Base-by-base conservation (phyloP, 306 rosid genomes). In the Vigna nakashimae region DNA sequence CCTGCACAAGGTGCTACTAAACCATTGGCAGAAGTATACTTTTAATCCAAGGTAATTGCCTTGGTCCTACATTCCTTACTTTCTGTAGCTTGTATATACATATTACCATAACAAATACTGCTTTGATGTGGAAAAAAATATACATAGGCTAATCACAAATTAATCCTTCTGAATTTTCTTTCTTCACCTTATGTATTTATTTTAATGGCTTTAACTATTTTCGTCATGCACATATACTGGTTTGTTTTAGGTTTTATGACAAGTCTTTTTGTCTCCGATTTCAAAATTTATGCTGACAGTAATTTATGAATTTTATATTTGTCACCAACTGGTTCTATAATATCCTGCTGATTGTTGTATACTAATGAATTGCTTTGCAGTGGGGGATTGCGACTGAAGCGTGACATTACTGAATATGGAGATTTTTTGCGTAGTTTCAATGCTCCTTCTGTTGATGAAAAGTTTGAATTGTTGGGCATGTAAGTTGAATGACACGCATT, bases 341-440 rank as follows among this genome's bases (percentile, higher is more conserved):
- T 38, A 49, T 78, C 63, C 17, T 71, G 76, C 82, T 76, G 59
- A 74, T 59, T 70, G 66, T 79, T 58, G 65, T 75, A 51, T 53
- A 78, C 46, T 49, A 38, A 65, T 60, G 58, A 56, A 12, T 79
- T 66, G 43, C 71, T 77, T 46, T 88, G 46, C 71, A 96, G 99
- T 65, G 99, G 98, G 20, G 99, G 99, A 43, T 82, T 96, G 75
- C 89, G 99, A 79, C 89, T 96, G 79, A 96, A 96, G 93, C 99
- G 99, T 84, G 99, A 96, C 87, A 96, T 96, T 67, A 96, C 98
- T 11, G 98, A 96, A 83, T 96, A 96, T 80, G 99, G 96, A 89
- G 99, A 96, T 79, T 96, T 87, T 80, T 93, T 96, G 15, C 98
- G 96, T 66, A 91, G 97, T 85, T 96, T 96, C 81, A 96, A 92